These are phyloP conservation scores for Cichorium intybus DNA, from an alignment of 140 eudicot genomes.

Conservation along the genomic window DNA sequence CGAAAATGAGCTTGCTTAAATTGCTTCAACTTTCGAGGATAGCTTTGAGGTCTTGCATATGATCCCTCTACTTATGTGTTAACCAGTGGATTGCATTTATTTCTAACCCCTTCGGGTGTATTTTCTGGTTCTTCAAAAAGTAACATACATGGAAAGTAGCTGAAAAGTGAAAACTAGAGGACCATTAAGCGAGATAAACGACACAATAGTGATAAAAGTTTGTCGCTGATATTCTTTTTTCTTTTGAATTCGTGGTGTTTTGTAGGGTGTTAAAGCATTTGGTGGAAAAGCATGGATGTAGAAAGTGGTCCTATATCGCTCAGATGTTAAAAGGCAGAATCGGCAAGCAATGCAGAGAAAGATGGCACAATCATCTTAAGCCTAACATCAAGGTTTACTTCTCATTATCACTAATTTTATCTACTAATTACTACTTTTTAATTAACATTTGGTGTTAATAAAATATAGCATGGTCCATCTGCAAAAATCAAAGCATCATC, in stretches of 20 bases:
- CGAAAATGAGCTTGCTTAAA: too few relatives aligned
- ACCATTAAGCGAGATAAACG: not conserved
- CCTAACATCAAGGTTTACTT: slow-evolving; percentile 66
- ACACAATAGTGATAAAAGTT: too few relatives aligned
- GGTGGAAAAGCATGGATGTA: slow-evolving; percentile 68
- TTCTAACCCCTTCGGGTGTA: not conserved
- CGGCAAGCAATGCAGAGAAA: slow-evolving; percentile 89
- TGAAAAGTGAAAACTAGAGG: not conserved
- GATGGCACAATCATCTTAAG: slow-evolving; percentile 87
- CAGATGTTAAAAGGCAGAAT: slow-evolving; percentile 76
- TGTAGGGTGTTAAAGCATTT: slow-evolving; percentile 50
- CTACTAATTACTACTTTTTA: not conserved
- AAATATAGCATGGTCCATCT: not conserved
- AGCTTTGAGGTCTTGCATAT: not conserved
- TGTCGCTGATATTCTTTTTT: not conserved
- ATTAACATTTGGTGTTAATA: not conserved
- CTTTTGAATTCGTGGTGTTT: not conserved
- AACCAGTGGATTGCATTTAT: not conserved
- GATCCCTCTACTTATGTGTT: not conserved
- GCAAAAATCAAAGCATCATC: not conserved
- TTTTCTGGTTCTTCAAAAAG: not conserved
- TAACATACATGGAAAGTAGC: not conserved
- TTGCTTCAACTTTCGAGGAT: too few relatives aligned
- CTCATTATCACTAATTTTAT: not conserved
- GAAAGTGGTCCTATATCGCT: slow-evolving; percentile 83